Evolutionary conservation across 164 flowering plant genomes (phyloP), one percentile per base, ranked within the genome.

Genomic region (Litsea cubeba): DNA sequence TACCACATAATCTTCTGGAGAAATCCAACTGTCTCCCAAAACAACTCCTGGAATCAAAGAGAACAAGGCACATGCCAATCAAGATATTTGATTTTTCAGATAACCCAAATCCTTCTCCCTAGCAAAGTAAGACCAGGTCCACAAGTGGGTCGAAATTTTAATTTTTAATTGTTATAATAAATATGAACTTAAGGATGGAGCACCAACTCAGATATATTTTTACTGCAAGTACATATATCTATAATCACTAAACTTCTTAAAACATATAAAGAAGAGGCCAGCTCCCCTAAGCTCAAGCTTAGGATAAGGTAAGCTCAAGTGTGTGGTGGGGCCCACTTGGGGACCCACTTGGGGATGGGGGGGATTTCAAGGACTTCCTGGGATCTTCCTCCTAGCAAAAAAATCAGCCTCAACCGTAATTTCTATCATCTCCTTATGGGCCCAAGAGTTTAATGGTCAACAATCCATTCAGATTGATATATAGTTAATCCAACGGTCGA

Each of bases 1-100:
- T 26, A 91, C 99, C 89, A 88, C 97, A 82, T 84, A 95, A 87
- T 95, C 99, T 82, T 90, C 97, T 3, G 99, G 99, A 54, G 99
- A 95, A 73, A 95, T 95, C 99, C 99, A 95, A 77, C 89, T 89
- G 75, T 95, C 91, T 68, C 99, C 99, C 78, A 95, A 78, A 54
- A 84, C 97, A 79, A 95, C 81, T 65, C 99, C 98, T 94, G 64
- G 62, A 72, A 8, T 62, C 3, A 58, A 17, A 65, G 69, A 69
- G 10, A 5, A 22, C 3, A 71, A 68, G 26, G n/a, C 22, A 70
- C 32, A 5, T 22, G 22, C 12, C 24, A n/a, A 63, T 63, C 28
- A 63, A 63, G 28, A 63, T 2, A 49, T 17, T 28, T 28, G n/a
- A 60, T 30, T 30, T 62, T 64, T 0, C 49, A 7, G 1, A 73